Percentiles rank a stretch among this genome's conserved stretches.
Conservation (phyloP, 805 yeast genomes). For the Wickerhamomyces canadensis region DNA sequence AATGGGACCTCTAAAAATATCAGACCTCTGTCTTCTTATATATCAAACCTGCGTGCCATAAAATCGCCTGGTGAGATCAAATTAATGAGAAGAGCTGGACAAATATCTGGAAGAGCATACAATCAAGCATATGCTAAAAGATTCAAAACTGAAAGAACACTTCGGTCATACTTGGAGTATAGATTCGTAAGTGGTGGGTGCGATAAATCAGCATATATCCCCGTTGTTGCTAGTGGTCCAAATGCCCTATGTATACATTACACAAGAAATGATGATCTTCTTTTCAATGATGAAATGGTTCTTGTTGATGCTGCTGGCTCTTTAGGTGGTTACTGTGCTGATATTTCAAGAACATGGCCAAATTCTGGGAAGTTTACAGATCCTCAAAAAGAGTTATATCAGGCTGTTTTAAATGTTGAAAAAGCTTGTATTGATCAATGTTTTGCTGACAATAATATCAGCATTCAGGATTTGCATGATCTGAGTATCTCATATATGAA, state of each 20-base stretch:
- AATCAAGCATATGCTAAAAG: constrained; percentile 72
- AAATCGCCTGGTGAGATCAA: constrained; percentile 74
- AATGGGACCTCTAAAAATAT: constrained; percentile 30
- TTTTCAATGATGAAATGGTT: constrained; percentile 74
- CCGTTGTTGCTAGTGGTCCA: constrained; percentile 93
- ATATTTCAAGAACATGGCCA: constrained; percentile 97
- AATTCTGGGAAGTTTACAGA: constrained; percentile 64
- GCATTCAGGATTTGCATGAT: constrained; percentile 73
- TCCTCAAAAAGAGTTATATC: constrained; percentile 82
- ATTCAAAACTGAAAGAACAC: constrained; percentile 67
- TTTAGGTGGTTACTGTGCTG: constrained; percentile 91
- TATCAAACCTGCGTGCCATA: constrained; percentile 52
- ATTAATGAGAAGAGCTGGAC: constrained; percentile 78
- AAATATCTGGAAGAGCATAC: constrained; percentile 76
- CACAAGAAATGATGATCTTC: constrained; percentile 82
- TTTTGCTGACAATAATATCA: constrained; percentile 42
- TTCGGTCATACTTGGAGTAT: constrained; percentile 77
- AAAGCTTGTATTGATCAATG: constrained; percentile 71
- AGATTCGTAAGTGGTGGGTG: constrained; percentile 84
- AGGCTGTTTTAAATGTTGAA: constrained; percentile 82
- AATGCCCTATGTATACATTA: constrained; percentile 92
- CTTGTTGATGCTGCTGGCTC: constrained; percentile 95
- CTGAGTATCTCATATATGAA: constrained; percentile 55
- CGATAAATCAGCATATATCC: constrained; percentile 83
- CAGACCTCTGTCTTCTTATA: constrained; percentile 35